Conservation (phyloP, 2,329 filamentous ascomycete species). For the Pseudovirgaria hyperparasitica region DNA sequence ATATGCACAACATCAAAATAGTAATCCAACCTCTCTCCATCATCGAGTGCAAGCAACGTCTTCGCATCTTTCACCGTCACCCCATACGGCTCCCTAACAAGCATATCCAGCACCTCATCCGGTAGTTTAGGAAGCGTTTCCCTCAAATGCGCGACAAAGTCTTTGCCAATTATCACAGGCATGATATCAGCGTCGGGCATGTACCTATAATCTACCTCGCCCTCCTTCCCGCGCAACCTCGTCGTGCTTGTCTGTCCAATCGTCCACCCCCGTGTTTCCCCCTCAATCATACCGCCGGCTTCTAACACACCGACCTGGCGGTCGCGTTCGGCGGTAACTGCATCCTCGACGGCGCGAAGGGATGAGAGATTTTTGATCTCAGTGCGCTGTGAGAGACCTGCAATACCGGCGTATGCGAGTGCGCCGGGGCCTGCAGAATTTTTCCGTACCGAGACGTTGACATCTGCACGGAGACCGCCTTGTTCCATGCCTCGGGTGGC, state of each 20-base stretch:
- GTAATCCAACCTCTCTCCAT: slow-evolving; percentile 69
- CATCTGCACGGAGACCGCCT: slow-evolving; percentile 80
- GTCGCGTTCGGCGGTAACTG: slow-evolving; percentile 80
- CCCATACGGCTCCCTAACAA: slow-evolving; percentile 47
- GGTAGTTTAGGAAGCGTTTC: slow-evolving; percentile 56
- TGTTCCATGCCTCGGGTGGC: slow-evolving; percentile 88
- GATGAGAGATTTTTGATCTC: slow-evolving; percentile 97
- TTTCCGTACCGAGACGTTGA: slow-evolving; percentile 75
- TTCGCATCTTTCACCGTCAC: slow-evolving; percentile 73
- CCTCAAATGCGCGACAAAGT: slow-evolving; percentile 53
- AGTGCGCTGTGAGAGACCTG: slow-evolving; percentile 67
- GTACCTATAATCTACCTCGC: slow-evolving; percentile 93
- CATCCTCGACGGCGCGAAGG: slow-evolving; percentile 90
- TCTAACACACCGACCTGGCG: slow-evolving; percentile 75
- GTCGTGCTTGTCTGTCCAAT: slow-evolving; percentile 72
- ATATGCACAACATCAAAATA: slow-evolving; percentile 52
- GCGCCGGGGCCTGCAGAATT: slow-evolving; percentile 10
- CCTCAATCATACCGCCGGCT: slow-evolving; percentile 58
- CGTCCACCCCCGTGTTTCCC: slow-evolving; percentile 90
- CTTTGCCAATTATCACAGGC: slow-evolving; percentile 60
- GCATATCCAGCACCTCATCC: slow-evolving; percentile 52
- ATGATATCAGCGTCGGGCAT: slow-evolving; percentile 93
- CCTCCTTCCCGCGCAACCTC: slow-evolving; percentile 79
- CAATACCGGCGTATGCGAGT: slow-evolving; percentile 43
- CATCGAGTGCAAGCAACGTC: slow-evolving; percentile 63